Evolutionary conservation across 208 protist genomes (phyloP), one percentile per base, ranked within the genome.

Genomic region (Crithidia brevicula): DNA sequence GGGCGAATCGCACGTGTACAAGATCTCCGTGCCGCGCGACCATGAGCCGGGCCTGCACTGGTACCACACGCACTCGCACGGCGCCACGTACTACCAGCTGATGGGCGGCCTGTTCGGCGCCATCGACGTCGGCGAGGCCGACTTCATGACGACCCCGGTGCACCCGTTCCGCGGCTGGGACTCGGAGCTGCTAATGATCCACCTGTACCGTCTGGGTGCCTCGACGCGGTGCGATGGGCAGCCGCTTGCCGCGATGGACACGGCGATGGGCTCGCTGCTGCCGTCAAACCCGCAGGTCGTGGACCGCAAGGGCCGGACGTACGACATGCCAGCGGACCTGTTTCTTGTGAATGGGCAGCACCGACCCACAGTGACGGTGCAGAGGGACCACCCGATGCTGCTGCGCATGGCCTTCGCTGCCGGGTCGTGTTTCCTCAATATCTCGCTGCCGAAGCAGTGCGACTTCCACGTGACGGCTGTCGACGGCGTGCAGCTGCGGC

Each of bases 291-390:
- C 86, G 40, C 50, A 59, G 16, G 82, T 94, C 56, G 58, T 79
- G 13, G 79, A 88, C 52, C 36, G 38, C 22, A 56, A 74, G 16
- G 81, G 81, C 25, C 60, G 68, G 13, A 72, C 77, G 50, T 56
- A 81, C 36, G 11, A 67, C 18, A 52, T 91, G 47, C 80, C 81
- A 22, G 52, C 74, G 11, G 85, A 94, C 52, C 79, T 95, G 25
- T 91, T 91, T 71, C 69, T 97, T n/a, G 90, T 97, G 4, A 96
- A 96, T 71, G 92, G 83, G 18, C 86, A 95, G 75, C 87, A 93
- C 57, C 75, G 75, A 28, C 89, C 90, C 18, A 83, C 62, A 11
- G 79, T 97, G 40, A 57, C 31, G 13, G 59, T 96, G 16, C 50
- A 49, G 13, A 28, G 53, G 1, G 77, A 67, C 22, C 60, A 74